A percentile compares a stretch with the other conserved stretches of the same genome.
phyloP scores from a whole-genome alignment of 306 rosid genomes.

The Comarum palustre region DNA sequence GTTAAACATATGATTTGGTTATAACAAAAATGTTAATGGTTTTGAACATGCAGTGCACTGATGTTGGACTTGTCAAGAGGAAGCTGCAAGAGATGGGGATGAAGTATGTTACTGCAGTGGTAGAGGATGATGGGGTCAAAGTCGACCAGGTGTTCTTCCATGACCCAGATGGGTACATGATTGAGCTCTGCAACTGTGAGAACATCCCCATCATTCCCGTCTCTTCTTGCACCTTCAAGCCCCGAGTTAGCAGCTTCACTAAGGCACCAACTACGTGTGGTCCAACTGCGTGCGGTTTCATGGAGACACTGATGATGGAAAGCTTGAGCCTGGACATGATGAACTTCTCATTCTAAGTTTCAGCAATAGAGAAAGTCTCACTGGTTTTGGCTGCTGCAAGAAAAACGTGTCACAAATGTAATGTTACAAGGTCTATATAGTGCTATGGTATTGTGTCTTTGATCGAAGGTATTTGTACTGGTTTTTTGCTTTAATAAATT shows the following conservation, averaged over 20 bases:
- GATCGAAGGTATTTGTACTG: constrained; percentile 18
- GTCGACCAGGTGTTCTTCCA: constrained; percentile 84
- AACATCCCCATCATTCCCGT: constrained; percentile 67
- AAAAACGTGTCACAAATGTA: constrained; percentile 13
- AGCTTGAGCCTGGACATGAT: constrained; percentile 78
- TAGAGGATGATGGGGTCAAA: constrained; percentile 53
- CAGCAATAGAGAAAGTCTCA: constrained; percentile 17
- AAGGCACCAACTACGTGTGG: constrained; percentile 35
- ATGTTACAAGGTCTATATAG: constrained; percentile 11
- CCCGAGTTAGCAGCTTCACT: constrained; percentile 46
- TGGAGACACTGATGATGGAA: constrained; percentile 81
- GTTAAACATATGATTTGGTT: not conserved
- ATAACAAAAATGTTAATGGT: not conserved
- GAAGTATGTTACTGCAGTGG: constrained; percentile 67
- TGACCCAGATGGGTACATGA: constrained; percentile 83
- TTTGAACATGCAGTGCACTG: constrained; percentile 57
- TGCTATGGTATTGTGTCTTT: constrained; percentile 17
- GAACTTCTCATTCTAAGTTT: constrained; percentile 58
- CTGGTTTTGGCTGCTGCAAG: constrained; percentile 16
- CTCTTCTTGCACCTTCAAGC: constrained; percentile 62
- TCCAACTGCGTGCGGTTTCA: constrained; percentile 46
- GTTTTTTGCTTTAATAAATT: constrained; percentile 34
- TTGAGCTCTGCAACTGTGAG: constrained; percentile 74
- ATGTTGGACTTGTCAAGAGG: constrained; percentile 66
- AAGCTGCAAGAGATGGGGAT: constrained; percentile 69